These are phyloP conservation scores for Populus tomentosa DNA, from an alignment of 441 rosid species.

Conservation along the genomic window DNA sequence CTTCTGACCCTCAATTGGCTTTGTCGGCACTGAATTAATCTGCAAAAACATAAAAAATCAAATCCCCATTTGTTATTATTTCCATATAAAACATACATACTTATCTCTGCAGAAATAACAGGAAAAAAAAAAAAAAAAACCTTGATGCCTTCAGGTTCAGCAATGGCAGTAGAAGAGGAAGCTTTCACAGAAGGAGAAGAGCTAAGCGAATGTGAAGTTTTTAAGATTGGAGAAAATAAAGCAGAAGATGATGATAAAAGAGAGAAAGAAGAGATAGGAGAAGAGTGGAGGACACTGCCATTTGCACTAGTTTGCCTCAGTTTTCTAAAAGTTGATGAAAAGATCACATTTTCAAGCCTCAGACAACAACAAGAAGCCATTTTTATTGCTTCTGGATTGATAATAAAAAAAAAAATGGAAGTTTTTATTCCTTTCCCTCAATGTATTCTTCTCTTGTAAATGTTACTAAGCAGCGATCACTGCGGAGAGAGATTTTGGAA, in stretches of 20 bases:
- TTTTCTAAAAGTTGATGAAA: slow-evolving; percentile 21
- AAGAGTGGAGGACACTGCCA: slow-evolving; percentile 8
- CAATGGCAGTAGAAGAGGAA: slow-evolving; percentile 45
- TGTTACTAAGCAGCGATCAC: not conserved
- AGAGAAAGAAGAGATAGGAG: slow-evolving; percentile 20
- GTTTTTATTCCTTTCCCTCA: not conserved
- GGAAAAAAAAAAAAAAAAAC: slow-evolving; percentile 22
- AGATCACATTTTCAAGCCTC: slow-evolving; percentile 32
- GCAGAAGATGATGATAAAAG: slow-evolving; percentile 14
- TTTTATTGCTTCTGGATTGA: slow-evolving; percentile 3
- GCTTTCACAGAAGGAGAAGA: slow-evolving; percentile 30
- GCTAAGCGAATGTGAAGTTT: slow-evolving; percentile 3
- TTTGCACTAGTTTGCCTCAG: slow-evolving; percentile 12
- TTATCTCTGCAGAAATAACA: not conserved
- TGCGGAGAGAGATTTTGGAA: not conserved
- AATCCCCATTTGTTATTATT: not conserved
- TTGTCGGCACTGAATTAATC: slow-evolving; percentile 74
- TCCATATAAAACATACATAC: not conserved
- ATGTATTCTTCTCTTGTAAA: not conserved
- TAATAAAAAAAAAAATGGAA: not conserved
- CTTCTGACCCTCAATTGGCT: slow-evolving; percentile 90
- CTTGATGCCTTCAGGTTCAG: slow-evolving; percentile 79
- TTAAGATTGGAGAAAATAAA: slow-evolving; percentile 15
- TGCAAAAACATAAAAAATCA: slow-evolving; percentile 17
- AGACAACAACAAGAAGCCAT: slow-evolving; percentile 34